Evolutionary conservation across 345 rosid species (phyloP).

Genomic region (Populus deltoides): DNA sequence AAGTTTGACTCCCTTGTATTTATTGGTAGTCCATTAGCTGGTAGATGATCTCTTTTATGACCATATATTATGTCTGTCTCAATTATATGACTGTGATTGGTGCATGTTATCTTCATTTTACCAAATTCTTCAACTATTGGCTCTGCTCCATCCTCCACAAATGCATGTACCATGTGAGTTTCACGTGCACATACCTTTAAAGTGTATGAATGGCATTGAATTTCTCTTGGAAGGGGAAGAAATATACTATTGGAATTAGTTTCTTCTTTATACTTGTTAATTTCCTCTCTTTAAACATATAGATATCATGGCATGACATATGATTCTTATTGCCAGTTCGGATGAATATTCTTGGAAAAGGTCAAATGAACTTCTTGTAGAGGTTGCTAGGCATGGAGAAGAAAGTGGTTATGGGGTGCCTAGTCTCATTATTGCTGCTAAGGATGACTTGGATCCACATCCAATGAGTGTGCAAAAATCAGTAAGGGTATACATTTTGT

Average conservation of each 20-base stretch:
- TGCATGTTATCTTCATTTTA: background rate
- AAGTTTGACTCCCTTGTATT: background rate
- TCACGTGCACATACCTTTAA: background rate
- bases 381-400: constrained; percentile 68
- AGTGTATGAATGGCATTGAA: background rate
- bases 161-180: background rate
- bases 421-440: constrained; percentile 71
- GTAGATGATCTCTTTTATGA: background rate
- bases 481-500: constrained; percentile 37
- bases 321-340: constrained; percentile 45
- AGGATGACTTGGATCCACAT: constrained; percentile 67
- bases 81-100: background rate
- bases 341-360: constrained; percentile 76
- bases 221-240: background rate
- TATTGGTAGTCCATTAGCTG: background rate
- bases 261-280: background rate
- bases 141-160: background rate
- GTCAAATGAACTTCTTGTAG: constrained; percentile 61
- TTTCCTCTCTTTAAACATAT: background rate
- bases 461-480: constrained; percentile 60
- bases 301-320: constrained; percentile 15
- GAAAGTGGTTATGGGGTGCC: constrained; percentile 60
- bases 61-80: background rate
- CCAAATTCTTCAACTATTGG: background rate
- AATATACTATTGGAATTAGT: background rate